Conservation (phyloP, 805 yeast species). For the Ogataea methylovora region DNA sequence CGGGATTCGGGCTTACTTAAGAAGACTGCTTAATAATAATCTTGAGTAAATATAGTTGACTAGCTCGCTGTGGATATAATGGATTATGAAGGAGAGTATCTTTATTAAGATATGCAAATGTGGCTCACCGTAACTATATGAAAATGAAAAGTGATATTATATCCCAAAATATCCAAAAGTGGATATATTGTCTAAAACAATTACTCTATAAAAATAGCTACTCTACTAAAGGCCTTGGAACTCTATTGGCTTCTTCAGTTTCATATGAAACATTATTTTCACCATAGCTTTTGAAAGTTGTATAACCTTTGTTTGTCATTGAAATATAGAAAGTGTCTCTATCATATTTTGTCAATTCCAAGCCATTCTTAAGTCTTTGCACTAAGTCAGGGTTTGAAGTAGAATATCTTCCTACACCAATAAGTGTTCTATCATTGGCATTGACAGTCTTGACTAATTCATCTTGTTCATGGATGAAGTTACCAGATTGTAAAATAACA, state of each 20-base stretch:
- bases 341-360: conserved; percentile 25
- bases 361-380: conserved; percentile 23
- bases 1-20: too few relatives aligned
- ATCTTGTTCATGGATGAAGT: conserved; percentile 11
- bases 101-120: too few relatives aligned
- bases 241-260: conserved; percentile 4
- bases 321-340: conserved; percentile 28
- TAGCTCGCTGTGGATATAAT: too few relatives aligned
- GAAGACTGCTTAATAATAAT: too few relatives aligned
- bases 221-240: conserved; percentile 8
- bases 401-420: conserved; percentile 27
- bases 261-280: conserved; percentile 6
- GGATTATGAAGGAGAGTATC: too few relatives aligned
- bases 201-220: too few relatives aligned
- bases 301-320: conserved; percentile 9
- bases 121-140: too few relatives aligned
- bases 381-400: conserved; percentile 32
- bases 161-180: too few relatives aligned
- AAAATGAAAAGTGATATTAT: too few relatives aligned
- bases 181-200: too few relatives aligned
- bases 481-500: conserved; percentile 10
- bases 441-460: conserved; percentile 8
- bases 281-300: conserved; percentile 9
- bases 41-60: too few relatives aligned
- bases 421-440: conserved; percentile 34